These are phyloP conservation scores for Phaeodactylum tricornutum DNA, from an alignment of 108 stramenopile species.

Conservation along the genomic window DNA sequence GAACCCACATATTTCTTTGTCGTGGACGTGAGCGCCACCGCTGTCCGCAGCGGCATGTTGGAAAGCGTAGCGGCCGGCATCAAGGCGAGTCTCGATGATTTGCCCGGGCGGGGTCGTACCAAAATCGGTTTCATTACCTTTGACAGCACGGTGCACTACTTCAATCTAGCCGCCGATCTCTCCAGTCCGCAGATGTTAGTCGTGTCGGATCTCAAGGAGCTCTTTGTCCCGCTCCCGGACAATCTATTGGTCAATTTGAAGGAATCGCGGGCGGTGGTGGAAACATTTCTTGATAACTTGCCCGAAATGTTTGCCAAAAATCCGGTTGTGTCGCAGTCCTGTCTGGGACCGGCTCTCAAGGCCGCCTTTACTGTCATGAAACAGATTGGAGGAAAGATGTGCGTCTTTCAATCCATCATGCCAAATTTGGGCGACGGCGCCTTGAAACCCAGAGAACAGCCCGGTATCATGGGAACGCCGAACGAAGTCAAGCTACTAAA, in stretches of 20 bases:
- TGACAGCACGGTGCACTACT: constrained; percentile 93
- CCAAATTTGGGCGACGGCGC: constrained; percentile 90
- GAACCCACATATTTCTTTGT: constrained; percentile 96
- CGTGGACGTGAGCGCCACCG: constrained; percentile 86
- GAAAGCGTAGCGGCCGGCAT: constrained; percentile 72
- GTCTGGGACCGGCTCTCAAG: constrained; percentile 90
- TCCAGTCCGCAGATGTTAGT: constrained; percentile 90
- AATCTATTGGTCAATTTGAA: constrained; percentile 92
- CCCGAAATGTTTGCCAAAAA: constrained; percentile 86
- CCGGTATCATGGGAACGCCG: constrained; percentile 85
- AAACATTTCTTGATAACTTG: constrained; percentile 85
- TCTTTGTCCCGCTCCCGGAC: constrained; percentile 93
- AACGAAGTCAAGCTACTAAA: constrained; percentile 86
- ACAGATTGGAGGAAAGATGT: constrained; percentile 95
- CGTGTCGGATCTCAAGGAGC: constrained; percentile 87
- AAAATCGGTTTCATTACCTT: constrained; percentile 93
- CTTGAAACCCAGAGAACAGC: constrained; percentile 85
- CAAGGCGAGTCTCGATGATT: constrained; percentile 69
- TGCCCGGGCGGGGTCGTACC: constrained; percentile 82
- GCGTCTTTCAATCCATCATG: constrained; percentile 80
- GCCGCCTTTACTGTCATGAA: constrained; percentile 94
- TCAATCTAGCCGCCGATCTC: constrained; percentile 80
- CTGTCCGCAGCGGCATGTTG: constrained; percentile 84
- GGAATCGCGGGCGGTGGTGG: constrained; percentile 80
- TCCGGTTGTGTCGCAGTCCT: constrained; percentile 36